Evolutionary conservation across 805 yeast species (phyloP), one percentile per base, ranked within the genome.

Genomic region (Monosporozyma servazzii): DNA sequence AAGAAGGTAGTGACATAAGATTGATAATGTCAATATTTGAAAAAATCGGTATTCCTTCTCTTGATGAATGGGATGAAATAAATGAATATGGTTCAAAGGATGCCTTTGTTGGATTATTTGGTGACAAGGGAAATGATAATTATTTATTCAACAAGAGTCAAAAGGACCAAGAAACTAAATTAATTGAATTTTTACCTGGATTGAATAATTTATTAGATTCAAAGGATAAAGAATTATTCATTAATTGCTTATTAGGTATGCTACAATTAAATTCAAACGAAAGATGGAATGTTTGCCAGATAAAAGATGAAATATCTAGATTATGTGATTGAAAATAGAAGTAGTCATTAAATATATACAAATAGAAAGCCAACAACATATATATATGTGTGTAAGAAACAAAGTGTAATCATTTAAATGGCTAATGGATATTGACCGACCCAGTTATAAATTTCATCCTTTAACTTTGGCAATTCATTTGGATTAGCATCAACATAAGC

Each of bases 361-460:
- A 39, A 39, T 11, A 39, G 18, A 39, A 37, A 37, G 21, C 4
- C 11, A 17, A 18, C 9, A 17, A 8, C 7, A 23, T 23, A 23
- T 23, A 41, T 41, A 23, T 3, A 11, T 17, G 17, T 27, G 27
- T 17, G 8, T 4, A 30, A 17, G 15, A 30, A n/a, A n/a, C n/a
- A n/a, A n/a, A n/a, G n/a, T n/a, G n/a, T n/a, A n/a, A n/a, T n/a
- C 5, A 9, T 18, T 69, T 72, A 78, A 62, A 79, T 80, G 57
- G 84, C 75, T 59, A 80, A 71, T 66, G 95, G 93, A 78, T 77
- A 86, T 64, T 79, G 81, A 66, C 89, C 91, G 59, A 96, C 96
- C 99, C 99, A 93, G 56, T 75, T 76, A 64, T 82, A 76, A 60
- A 93, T 82, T 75, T 93, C 97, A 50, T 75, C 71, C 74, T 87